Evolutionary conservation across 257 asterid species (phyloP), one percentile per base, ranked within the genome.

Genomic region (Thymus quinquecostatus): DNA sequence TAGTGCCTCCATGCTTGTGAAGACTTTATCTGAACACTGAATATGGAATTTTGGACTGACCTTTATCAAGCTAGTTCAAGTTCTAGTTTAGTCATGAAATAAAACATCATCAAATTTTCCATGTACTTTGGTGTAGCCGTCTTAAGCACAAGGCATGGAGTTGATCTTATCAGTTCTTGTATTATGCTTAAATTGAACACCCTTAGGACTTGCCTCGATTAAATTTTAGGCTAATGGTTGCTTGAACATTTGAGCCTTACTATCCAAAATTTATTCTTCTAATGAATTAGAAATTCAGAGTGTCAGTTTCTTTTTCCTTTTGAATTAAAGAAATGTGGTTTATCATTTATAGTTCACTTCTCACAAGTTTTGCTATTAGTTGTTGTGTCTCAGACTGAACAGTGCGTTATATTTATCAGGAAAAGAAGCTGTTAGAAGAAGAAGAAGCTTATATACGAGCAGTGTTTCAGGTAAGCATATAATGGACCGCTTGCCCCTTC

Each of bases 391-490:
- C 40, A 11, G 45, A 60, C 28, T 64, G 48, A 57, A 41, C 64
- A 5, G 58, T 59, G 36, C 63, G 54, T 34, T 59, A 50, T 64
- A 10, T 76, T 69, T 55, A 61, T 64, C 72, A 90, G 96, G 91
- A 85, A 72, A 82, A 79, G 70, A 81, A 74, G 76, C 36, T 85
- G 78, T 85, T 80, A 79, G 95, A 88, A 79, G 89, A 88, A 44
- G 96, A 92, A 43, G 98, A 92, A 83, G 94, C 94, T 66, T 86
- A 80, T 8, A 86, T 88, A 75, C 84, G 80, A 81, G 72, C 86
- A n/a, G 50, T 88, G 55, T 92, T 88, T 80, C 69, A 70, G 77
- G 95, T 83, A 56, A 68, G 82, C 60, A 80, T 34, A 38, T 38
- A 38, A 38, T 38, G 41, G 6, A 38, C 41, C 4, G 13, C 29